Evolutionary conservation across 2,329 filamentous ascomycete genomes (phyloP).

Genomic region (Alternaria dauci): DNA sequence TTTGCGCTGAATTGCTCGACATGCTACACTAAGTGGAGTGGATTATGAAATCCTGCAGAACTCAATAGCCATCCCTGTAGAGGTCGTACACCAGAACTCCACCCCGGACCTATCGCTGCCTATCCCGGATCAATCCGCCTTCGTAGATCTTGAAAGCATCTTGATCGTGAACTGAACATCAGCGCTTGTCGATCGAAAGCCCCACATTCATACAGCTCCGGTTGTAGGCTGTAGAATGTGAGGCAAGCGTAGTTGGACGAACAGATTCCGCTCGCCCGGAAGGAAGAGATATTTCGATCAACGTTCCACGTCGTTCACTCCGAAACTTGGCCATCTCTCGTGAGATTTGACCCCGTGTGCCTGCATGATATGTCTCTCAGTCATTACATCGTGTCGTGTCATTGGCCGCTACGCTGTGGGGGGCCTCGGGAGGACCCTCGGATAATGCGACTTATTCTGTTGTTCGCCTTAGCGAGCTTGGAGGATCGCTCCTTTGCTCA

Average conservation of each 20-base stretch:
- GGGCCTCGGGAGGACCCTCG: neutral
- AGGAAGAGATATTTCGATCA: neutral
- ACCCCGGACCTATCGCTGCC: neutral
- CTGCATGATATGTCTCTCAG: neutral
- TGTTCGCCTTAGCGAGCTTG: neutral
- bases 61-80: neutral
- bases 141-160: neutral
- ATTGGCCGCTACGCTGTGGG: neutral
- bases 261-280: neutral
- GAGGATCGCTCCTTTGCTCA: conserved; percentile 12
- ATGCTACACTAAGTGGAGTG: conserved; percentile 25
- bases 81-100: neutral
- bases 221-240: neutral
- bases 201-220: neutral
- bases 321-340: neutral
- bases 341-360: neutral
- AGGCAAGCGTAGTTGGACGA: neutral
- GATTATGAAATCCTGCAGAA: conserved; percentile 27
- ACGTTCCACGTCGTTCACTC: neutral
- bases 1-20: conserved; percentile 38
- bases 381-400: conserved; percentile 1
- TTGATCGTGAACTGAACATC: neutral
- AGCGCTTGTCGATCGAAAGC: neutral
- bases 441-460: neutral
- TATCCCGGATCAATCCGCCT: neutral